Conservation (phyloP, 352 stramenopile genomes). For the Pilasporangium apinafurcum region DNA sequence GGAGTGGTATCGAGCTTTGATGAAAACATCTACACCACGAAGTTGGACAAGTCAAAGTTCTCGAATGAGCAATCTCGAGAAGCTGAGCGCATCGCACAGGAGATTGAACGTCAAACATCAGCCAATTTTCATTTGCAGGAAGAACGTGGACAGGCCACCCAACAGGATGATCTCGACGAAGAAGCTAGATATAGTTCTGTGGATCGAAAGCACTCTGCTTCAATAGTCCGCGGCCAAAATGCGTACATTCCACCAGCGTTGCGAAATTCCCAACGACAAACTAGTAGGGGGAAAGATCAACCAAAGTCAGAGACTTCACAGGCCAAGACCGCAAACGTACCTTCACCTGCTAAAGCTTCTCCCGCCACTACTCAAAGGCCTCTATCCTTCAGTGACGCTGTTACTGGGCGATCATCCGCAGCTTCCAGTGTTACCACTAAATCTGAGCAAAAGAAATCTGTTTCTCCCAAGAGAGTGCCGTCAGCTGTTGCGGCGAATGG, state of each 20-base stretch:
- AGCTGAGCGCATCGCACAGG: constrained; percentile 90
- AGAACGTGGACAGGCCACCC: constrained; percentile 81
- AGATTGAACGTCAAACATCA: constrained; percentile 91
- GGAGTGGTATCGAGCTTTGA: constrained; percentile 94
- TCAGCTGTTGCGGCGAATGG: neutral
- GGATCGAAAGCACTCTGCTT: constrained; percentile 29
- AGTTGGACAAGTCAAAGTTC: constrained; percentile 92
- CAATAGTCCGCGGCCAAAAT: constrained; percentile 16
- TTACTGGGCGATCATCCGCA: constrained; percentile 32
- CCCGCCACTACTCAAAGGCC: constrained; percentile 26
- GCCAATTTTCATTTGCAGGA: constrained; percentile 95
- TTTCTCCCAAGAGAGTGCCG: neutral
- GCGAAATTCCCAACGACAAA: constrained; percentile 35
- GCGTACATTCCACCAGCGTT: constrained; percentile 68
- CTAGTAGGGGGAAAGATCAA: constrained; percentile 21
- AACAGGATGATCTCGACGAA: constrained; percentile 86
- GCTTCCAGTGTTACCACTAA: too few relatives aligned
- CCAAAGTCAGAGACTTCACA: constrained; percentile 1
- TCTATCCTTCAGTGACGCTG: constrained; percentile 66
- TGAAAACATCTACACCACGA: constrained; percentile 98
- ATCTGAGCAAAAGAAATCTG: constrained; percentile 4
- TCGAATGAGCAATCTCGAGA: constrained; percentile 79
- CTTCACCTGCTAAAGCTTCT: neutral
- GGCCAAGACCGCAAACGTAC: constrained; percentile 2
- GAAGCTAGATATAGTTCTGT: constrained; percentile 96